phyloP scores from a whole-genome alignment of 352 stramenopile species.

The Pythium graminicola region DNA sequence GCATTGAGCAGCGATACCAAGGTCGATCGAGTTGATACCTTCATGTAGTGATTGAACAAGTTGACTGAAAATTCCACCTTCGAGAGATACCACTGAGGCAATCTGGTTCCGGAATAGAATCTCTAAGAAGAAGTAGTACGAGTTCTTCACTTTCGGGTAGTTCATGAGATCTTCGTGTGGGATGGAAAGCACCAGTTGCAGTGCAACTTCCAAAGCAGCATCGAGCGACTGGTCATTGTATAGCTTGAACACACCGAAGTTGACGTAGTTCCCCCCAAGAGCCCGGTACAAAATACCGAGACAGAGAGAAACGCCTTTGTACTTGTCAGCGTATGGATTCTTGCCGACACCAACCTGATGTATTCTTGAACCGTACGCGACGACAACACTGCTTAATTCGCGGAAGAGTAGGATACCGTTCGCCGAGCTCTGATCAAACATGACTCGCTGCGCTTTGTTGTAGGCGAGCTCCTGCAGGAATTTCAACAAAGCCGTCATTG shows the following conservation, averaged over 20 bases:
- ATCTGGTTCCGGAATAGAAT: conserved; percentile 98
- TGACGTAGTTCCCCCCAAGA: conserved; percentile 95
- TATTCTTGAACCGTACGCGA: conserved; percentile 91
- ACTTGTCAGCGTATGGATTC: conserved; percentile 94
- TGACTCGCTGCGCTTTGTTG: conserved; percentile 96
- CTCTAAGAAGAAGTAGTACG: conserved; percentile 97
- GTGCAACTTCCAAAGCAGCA: conserved; percentile 91
- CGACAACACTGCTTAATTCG: conserved; percentile 93
- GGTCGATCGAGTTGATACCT: conserved; percentile 86
- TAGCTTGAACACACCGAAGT: conserved; percentile 98
- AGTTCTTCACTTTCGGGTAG: conserved; percentile 97
- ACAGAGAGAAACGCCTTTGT: conserved; percentile 96
- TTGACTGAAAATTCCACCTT: conserved; percentile 93
- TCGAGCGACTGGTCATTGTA: conserved; percentile 96
- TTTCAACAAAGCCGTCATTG: conserved; percentile 95
- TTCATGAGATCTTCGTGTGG: conserved; percentile 94
- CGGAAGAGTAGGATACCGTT: conserved; percentile 98
- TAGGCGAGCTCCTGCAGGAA: conserved; percentile 95
- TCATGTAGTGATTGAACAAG: conserved; percentile 92
- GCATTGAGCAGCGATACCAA: conserved; percentile 92
- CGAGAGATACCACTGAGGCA: conserved; percentile 89
- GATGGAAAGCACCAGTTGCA: conserved; percentile 94
- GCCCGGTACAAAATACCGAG: conserved; percentile 87
- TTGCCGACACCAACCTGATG: conserved; percentile 71
- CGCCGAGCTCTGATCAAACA: conserved; percentile 96